These are phyloP conservation scores for Dioscorea zingiberensis DNA, from an alignment of 106 monocot genomes.

Conservation along the genomic window DNA sequence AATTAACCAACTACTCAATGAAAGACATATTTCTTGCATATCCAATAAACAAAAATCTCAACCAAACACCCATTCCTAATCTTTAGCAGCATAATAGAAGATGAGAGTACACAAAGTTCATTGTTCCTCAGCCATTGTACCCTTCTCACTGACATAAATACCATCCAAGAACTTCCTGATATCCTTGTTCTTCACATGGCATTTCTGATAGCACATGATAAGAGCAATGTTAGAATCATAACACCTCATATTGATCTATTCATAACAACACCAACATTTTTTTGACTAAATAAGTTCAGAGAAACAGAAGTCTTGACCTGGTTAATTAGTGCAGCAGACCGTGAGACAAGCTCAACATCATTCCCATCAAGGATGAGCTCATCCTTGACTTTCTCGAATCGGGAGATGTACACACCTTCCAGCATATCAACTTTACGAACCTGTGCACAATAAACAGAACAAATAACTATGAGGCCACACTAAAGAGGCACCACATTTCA, in stretches of 20 bases:
- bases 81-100: neutral
- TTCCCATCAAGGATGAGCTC: conserved; percentile 86
- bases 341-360: conserved; percentile 81
- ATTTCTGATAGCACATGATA: conserved; percentile 35
- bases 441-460: conserved; percentile 13
- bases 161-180: conserved; percentile 74
- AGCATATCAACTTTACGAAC: conserved; percentile 85
- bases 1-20: neutral
- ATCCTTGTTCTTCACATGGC: conserved; percentile 76
- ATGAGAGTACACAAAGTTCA: neutral
- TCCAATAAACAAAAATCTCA: too few species aligned
- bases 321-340: conserved; percentile 81
- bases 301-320: conserved; percentile 30
- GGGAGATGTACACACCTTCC: conserved; percentile 50
- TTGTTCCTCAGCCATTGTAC: conserved; percentile 34
- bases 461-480: too few species aligned
- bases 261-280: too few species aligned
- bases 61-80: too few species aligned
- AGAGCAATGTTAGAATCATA: too few species aligned
- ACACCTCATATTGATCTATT: too few species aligned
- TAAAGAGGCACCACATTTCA: too few species aligned
- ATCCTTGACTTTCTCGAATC: conserved; percentile 90
- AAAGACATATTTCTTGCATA: too few species aligned
- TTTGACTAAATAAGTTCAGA: too few species aligned
- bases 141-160: conserved; percentile 69